Evolutionary conservation across 2,329 filamentous ascomycete genomes (phyloP).

Genomic region (Fusarium continuum): DNA sequence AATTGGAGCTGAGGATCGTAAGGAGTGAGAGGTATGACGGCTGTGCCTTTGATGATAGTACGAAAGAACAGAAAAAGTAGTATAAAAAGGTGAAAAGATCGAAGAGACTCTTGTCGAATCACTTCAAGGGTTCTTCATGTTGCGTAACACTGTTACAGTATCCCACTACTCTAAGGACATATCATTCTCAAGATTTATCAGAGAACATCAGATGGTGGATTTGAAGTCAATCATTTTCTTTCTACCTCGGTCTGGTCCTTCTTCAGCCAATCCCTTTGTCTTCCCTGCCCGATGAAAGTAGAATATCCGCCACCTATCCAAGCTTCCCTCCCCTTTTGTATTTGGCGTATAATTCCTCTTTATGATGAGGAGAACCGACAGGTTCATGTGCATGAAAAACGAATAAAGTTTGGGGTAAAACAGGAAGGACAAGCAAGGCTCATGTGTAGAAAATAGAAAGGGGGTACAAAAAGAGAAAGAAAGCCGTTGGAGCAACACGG

Average conservation of each 20-base stretch:
- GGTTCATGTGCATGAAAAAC: slow-evolving; percentile 6
- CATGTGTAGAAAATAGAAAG: slow-evolving; percentile 23
- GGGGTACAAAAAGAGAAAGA: slow-evolving; percentile 11
- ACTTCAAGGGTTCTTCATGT: neutral
- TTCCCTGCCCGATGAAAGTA: neutral
- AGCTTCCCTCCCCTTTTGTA: slow-evolving; percentile 1
- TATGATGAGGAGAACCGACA: slow-evolving; percentile 5
- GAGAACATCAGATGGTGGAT: neutral
- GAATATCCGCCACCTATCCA: slow-evolving; percentile 26
- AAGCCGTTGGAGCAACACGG: slow-evolving; percentile 21
- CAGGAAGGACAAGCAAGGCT: slow-evolving; percentile 9
- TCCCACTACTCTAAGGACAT: too few species aligned
- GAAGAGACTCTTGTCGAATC: neutral
- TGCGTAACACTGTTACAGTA: too few species aligned
- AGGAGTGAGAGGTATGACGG: neutral
- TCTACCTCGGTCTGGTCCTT: slow-evolving; percentile 26
- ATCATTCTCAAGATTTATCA: neutral
- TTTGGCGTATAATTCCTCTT: neutral
- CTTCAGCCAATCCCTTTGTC: slow-evolving; percentile 5
- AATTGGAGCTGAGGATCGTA: neutral
- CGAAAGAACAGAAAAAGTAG: slow-evolving; percentile 6
- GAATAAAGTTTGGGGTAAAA: neutral
- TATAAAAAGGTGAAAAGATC: slow-evolving; percentile 11
- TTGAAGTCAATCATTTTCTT: slow-evolving; percentile 20
- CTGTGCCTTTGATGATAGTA: neutral